Base-by-base conservation (phyloP, 768 basidiomycete genomes). In the Punctularia strigosozonata region DNA sequence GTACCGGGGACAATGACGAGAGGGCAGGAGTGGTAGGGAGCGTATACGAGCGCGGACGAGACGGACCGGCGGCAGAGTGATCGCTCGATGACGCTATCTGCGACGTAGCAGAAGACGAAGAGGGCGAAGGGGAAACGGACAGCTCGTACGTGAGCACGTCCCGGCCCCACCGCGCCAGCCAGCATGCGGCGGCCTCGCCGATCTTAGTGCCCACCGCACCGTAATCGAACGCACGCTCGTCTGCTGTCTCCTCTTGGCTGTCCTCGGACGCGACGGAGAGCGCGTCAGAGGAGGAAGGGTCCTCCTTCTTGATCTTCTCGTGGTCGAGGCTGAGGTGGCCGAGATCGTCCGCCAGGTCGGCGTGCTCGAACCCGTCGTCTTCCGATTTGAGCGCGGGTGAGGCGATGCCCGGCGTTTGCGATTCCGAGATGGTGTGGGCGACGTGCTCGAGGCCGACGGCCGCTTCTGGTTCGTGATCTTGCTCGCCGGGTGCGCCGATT, bases 151-250 rank as follows among this genome's bases (percentile, higher is more conserved):
- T 50, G n/a, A 94, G 66, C 45, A 94, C 67, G 52, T 95, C 90
- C 10, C 60, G 54, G 0, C 79, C 86, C 91, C 91, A 97, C 31
- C 86, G 67, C 1, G 79, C 70, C 14, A 95, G 64, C 89, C 90
- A 97, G 55, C 83, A 87, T 2, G 74, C 73, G 47, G 81, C 80
- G 0, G 87, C 81, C 58, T 94, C 89, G 10, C 91, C 91, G 40
- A 95, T 86, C 62, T 88, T 92, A 58, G 89, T 77, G 0, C 84
- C 84, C 7, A 90, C 67, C n/a, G 75, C 68, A n/a, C 90, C 91
- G 50, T 95, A 94, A 51, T 77, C 70, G 48, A 77, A 83, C 25
- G 61, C 62, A 2, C 69, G 66, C 12, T 50, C 46, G 17, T 43
- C 50, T 5, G 41, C 39, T 2, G 41, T 44, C 4, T 33, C 41